Conservation (phyloP, 73 alveolate genomes). For the Strombidium stylifer region DNA sequence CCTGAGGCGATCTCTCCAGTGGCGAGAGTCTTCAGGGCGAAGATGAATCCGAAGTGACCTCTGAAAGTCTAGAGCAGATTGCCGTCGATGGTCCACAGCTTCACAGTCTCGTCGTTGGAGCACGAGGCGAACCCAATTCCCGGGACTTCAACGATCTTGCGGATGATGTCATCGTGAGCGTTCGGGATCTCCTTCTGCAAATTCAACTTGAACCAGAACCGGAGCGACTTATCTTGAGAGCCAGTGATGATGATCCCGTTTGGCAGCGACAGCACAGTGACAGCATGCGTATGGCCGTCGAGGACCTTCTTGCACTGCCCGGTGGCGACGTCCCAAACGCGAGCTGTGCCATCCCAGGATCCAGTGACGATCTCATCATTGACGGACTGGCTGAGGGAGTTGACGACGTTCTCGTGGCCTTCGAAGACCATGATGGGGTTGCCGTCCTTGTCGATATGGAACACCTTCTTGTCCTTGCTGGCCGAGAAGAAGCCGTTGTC, state of each 20-base stretch:
- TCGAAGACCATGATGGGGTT: conserved; percentile 82
- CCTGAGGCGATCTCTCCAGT: conserved; percentile 80
- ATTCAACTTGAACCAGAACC: conserved; percentile 82
- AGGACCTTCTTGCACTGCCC: conserved; percentile 63
- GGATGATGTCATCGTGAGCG: conserved; percentile 96
- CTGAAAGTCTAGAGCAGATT: conserved; percentile 66
- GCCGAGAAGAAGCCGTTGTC: conserved; percentile 88
- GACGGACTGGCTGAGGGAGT: conserved; percentile 69
- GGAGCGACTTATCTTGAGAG: conserved; percentile 86
- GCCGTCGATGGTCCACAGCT: conserved; percentile 90
- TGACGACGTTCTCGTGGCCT: conserved; percentile 90
- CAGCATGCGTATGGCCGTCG: conserved; percentile 97
- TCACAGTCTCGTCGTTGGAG: conserved; percentile 93
- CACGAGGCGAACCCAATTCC: conserved; percentile 88
- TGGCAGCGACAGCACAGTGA: conserved; percentile 85
- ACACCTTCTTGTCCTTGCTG: conserved; percentile 87
- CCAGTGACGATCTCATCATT: conserved; percentile 88
- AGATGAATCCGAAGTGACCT: conserved; percentile 96
- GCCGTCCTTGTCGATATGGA: conserved; percentile 81
- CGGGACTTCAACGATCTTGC: conserved; percentile 80
- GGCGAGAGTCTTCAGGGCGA: conserved; percentile 70
- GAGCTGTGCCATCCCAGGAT: conserved; percentile 99
- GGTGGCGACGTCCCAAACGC: conserved; percentile 92
- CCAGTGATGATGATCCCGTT: conserved; percentile 89
- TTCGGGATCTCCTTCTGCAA: conserved; percentile 66